Conservation (phyloP, 352 stramenopile genomes). For the Pythium dissimile region DNA sequence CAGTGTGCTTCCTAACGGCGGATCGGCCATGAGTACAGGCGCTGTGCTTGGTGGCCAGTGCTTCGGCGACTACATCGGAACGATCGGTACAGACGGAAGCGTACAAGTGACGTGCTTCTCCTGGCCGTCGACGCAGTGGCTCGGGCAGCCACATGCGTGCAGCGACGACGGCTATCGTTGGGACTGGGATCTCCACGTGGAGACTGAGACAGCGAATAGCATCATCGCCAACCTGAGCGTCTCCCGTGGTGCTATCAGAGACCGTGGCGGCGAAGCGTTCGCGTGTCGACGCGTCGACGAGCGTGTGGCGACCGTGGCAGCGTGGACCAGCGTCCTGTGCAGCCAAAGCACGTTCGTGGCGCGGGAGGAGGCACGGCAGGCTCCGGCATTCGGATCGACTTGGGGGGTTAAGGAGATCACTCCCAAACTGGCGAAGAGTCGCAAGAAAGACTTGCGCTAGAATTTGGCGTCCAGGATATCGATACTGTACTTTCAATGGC, state of each 20-base stretch:
- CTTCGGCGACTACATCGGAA: constrained; percentile 11
- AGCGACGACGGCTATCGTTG: background rate
- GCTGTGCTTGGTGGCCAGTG: background rate
- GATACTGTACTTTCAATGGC: too few relatives aligned
- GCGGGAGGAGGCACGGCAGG: too few relatives aligned
- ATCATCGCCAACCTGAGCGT: background rate
- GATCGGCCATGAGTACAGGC: background rate
- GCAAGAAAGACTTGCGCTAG: too few relatives aligned
- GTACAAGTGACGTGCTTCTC: background rate
- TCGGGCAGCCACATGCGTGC: background rate
- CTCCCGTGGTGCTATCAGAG: background rate
- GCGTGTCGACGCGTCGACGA: too few relatives aligned
- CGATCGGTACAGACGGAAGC: background rate
- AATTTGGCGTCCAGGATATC: too few relatives aligned
- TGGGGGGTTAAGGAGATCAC: too few relatives aligned
- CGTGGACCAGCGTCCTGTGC: too few relatives aligned
- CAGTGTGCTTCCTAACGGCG: background rate
- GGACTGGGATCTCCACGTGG: background rate
- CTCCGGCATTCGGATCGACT: too few relatives aligned
- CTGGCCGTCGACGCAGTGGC: background rate
- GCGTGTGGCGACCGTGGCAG: too few relatives aligned
- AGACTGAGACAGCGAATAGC: background rate
- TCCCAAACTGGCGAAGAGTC: too few relatives aligned
- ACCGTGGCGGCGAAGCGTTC: background rate
- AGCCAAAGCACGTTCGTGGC: too few relatives aligned